Evolutionary conservation across 2,329 filamentous ascomycete genomes (phyloP).

Genomic region (Cordyceps cicadae): DNA sequence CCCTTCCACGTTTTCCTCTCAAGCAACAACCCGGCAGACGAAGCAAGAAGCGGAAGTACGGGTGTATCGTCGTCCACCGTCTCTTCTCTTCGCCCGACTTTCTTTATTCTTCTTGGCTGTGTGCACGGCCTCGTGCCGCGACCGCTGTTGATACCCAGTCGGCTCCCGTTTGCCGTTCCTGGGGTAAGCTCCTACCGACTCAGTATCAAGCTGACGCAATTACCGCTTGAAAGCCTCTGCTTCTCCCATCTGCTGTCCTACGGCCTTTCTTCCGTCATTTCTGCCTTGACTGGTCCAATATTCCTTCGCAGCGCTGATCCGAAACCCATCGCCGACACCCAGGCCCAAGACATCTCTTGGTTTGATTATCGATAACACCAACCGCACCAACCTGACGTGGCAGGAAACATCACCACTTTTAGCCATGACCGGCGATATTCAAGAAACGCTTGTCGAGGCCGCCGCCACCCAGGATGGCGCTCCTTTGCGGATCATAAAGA

Average conservation of each 20-base stretch:
- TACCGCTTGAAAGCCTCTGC: neutral
- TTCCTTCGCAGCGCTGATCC: neutral
- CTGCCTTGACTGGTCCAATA: neutral
- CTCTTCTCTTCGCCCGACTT: neutral
- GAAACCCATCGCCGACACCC: neutral
- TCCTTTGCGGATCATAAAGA: slow-evolving; percentile 14
- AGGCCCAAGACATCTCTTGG: neutral
- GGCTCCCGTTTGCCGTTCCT: neutral
- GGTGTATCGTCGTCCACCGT: neutral
- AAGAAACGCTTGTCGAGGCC: slow-evolving; percentile 17
- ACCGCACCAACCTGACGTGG: neutral
- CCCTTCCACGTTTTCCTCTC: neutral
- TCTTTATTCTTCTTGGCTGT: neutral
- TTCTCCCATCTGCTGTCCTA: neutral
- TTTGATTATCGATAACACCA: neutral
- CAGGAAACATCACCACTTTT: neutral
- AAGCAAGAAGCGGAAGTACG: neutral
- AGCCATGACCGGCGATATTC: slow-evolving; percentile 22
- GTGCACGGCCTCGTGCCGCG: neutral
- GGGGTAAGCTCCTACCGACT: neutral
- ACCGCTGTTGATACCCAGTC: neutral
- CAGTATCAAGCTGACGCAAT: neutral
- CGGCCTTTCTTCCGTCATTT: neutral
- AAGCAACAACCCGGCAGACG: neutral
- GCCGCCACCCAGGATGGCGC: slow-evolving; percentile 15